Evolutionary conservation across 2,329 filamentous ascomycete species (phyloP), one percentile per base, ranked within the genome.

Genomic region (Diaporthe ilicicola): DNA sequence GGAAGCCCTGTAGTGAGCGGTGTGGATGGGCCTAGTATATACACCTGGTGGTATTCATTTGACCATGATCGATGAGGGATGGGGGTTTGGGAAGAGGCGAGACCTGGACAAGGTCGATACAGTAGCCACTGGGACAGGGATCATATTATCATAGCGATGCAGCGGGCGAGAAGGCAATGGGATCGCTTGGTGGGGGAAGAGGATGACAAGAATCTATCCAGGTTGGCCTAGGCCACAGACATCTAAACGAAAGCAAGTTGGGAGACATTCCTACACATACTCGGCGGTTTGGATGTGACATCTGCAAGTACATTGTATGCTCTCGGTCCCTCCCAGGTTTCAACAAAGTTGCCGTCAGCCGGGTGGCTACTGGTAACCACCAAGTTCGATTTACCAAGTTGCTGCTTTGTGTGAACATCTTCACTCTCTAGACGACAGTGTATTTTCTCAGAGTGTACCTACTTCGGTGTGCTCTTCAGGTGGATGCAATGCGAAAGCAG

Each of bases 41-140:
- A 48, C 17, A 34, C 29, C 19, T 44, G 46, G 24, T 34, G 59
- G 42, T 48, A 48, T 50, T 50, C 29, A 24, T 64, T 50, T 64
- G 44, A 50, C 44, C 59, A 64, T 64, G 44, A 50, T 24, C n/a
- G 29, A 64, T 19, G 59, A 50, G 44, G 59, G 44, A 50, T 19
- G 3, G 4, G 19, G 2, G 44, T 12, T 7, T 34, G 12, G 42
- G 29, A 15, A 46, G 42, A 24, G 7, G 42, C 19, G 19, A 34
- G 12, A 34, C 7, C 13, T 46, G 4, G 44, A 37, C 29, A 17
- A 10, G n/a, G n/a, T 37, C 29, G 29, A 50, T 39, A n/a, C 15
- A 17, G 27, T 27, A 34, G 54, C 6, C 22, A 37, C n/a, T 64
- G n/a, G n/a, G n/a, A 50, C 37, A 64, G 10, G 29, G 29, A 42